Base-by-base conservation (phyloP, 495 filamentous ascomycete species). In the Aspergillus bertholletiae region DNA sequence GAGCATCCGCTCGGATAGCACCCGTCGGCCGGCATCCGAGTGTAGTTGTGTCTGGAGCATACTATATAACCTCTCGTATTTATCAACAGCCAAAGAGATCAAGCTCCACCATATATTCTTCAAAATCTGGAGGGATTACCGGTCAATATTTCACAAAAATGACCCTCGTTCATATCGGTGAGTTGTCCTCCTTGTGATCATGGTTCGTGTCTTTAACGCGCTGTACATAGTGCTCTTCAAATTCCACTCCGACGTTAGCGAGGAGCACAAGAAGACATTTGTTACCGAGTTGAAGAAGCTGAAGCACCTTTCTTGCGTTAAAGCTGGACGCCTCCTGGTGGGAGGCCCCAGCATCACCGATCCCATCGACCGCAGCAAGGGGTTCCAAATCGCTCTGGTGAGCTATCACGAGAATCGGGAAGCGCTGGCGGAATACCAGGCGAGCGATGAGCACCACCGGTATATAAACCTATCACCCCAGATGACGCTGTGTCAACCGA, bases 281-380 rank as follows among this genome's bases (percentile, higher is more conserved):
- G 62, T 69, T 26, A 44, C 47, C 2, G 66, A 72, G 32, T 48
- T 72, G 6, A 71, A 67, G 44, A 63, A 56, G 18, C 53, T 74
- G 13, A 70, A 71, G 46, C 43, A 54, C 6, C 49, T 72, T 2
- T 51, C 59, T 28, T 72, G 65, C 40, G 68, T 74, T 9, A 61
- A 68, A 47, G 58, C 60, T 11, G 49, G 60, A 13, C 68, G 64
- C 1, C 52, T 74, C 2, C 59, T 73, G 30, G 68, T 73, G 27
- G 70, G 70, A 6, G 70, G 72, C 22, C 68, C 68, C 1, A 66
- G 65, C 0, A 55, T 74, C 12, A 71, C 70, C 15, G 58, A 68
- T 35, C 68, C 70, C 1, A 70, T 72, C 41, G 68, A 68, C 43
- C 53, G 64, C 37, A 73, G 68, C 54, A 70, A 74, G 51, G 66